Base-by-base conservation (phyloP, 257 asterid genomes). In the Lycium barbarum region DNA sequence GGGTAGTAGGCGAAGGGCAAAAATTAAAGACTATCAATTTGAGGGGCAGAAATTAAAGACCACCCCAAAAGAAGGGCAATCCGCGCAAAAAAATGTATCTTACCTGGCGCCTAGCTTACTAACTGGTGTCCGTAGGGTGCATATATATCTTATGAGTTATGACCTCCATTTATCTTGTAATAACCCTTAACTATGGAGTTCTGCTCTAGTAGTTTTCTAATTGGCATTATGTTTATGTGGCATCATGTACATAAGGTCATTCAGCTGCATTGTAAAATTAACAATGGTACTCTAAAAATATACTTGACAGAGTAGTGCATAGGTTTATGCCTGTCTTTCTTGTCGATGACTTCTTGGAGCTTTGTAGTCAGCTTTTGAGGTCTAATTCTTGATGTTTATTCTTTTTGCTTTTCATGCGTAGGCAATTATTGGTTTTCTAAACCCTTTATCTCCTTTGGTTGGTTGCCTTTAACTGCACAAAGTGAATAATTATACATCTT, bases 341-440 rank as follows among this genome's bases (percentile, higher is more conserved):
- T 53, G 26, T 76, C 3, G 6, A 26, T 22, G 45, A 74, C 9
- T 51, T 22, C 15, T 78, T 54, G 26, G 38, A 51, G 82, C 65
- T 26, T 18, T 78, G 65, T 15, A 2, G 15, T 78, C 65, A 51
- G 49, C 33, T 26, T 78, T 53, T 13, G 62, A 53, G 9, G 65
- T 78, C 45, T 49, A 33, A 26, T 14, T 49, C 61, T 47, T 74
- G 62, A 78, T 54, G 22, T 80, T 38, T 76, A 40, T 10, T 82
- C 55, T 73, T 83, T 6, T 47, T 49, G 6, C 81, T 71, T 83
- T 57, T 84, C 68, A 84, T 87, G 67, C 45, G 71, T 89, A 97
- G 99, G 99, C 79, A 70, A 53, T 70, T 40, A 40, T 40, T 40
- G 45, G 45, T 40, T 40, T 40, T 40, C 5, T 40, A 40, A 40